Conservation (phyloP, 495 filamentous ascomycete species). For the Tetracladium setigerum region DNA sequence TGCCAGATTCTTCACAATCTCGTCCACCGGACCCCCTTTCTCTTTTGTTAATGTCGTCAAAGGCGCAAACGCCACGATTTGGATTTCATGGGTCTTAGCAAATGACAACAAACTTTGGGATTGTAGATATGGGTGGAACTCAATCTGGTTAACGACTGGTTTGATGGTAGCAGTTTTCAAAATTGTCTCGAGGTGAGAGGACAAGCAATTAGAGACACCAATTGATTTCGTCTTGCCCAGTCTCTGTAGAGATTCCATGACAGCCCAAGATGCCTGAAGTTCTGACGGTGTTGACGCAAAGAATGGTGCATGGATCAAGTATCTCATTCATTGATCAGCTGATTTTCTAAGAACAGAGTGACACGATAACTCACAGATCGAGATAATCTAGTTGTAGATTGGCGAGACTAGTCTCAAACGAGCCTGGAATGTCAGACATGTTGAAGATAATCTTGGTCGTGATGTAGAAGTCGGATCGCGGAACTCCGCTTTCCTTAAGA, state of each 20-base stretch:
- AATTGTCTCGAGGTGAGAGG: conserved; percentile 20
- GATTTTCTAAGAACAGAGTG: background rate
- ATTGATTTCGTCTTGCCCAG: conserved; percentile 33
- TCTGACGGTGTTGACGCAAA: conserved; percentile 9
- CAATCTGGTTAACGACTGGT: conserved; percentile 5
- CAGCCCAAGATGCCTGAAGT: conserved; percentile 31
- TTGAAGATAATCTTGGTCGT: background rate
- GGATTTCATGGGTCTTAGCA: background rate
- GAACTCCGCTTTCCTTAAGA: background rate
- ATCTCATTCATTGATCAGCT: no score
- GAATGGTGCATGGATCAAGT: conserved; percentile 8
- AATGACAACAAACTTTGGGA: background rate
- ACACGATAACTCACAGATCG: conserved; percentile 9
- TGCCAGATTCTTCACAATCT: background rate
- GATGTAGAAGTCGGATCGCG: background rate
- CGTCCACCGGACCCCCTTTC: background rate
- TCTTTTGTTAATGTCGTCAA: background rate
- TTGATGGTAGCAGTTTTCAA: background rate
- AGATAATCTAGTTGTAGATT: conserved; percentile 3
- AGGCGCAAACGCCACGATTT: background rate
- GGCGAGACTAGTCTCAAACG: background rate
- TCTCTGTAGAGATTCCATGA: conserved; percentile 37
- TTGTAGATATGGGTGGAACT: conserved; percentile 2
- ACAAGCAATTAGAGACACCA: conserved; percentile 24
- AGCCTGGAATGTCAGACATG: background rate